Conservation (phyloP, 2,329 filamentous ascomycete genomes). For the Xylariaceae sp. region DNA sequence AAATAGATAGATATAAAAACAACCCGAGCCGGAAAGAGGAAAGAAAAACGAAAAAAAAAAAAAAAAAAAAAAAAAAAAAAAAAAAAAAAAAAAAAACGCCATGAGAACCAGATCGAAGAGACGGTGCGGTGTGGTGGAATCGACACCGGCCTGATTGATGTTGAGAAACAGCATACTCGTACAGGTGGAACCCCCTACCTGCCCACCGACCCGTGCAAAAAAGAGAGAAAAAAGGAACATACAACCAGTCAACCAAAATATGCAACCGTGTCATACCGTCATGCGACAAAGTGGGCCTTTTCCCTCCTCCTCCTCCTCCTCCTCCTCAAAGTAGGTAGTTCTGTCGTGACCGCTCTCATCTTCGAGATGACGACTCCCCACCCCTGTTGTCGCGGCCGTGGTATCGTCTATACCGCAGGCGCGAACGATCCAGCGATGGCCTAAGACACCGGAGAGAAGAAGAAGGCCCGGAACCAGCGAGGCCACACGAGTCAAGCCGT, state of each 20-base stretch:
- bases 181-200: conserved; percentile 8
- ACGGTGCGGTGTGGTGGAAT: background rate
- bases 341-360: background rate
- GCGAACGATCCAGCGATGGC: background rate
- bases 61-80: too few relatives aligned
- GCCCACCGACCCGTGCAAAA: background rate
- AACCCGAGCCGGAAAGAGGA: too few relatives aligned
- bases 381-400: conserved; percentile 7
- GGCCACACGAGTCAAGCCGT: too few relatives aligned
- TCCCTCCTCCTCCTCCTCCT: background rate
- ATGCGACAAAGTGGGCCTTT: conserved; percentile 4
- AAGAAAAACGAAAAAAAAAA: too few relatives aligned
- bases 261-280: conserved; percentile 3
- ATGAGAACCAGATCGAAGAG: background rate
- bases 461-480: background rate
- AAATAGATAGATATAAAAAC: background rate
- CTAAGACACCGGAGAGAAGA: background rate
- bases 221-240: background rate
- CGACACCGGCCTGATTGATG: background rate
- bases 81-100: background rate
- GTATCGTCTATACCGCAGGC: conserved; percentile 4
- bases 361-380: conserved; percentile 6
- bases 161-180: conserved; percentile 10
- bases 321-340: background rate
- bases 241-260: background rate